Evolutionary conservation across 78 protist genomes (phyloP).

Genomic region (Blattamonas nauphoetae): DNA sequence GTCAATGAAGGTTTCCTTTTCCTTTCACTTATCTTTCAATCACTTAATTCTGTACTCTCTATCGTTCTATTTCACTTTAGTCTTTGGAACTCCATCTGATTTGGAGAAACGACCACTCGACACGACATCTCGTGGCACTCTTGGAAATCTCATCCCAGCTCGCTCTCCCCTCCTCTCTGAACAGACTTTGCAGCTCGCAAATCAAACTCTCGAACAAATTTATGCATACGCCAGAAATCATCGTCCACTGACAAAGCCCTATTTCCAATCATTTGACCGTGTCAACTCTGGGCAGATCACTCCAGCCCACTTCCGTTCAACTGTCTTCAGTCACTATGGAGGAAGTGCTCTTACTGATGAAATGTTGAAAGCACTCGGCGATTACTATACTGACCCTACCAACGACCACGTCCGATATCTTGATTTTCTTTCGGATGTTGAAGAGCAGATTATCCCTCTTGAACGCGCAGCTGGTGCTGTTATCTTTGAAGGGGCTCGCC

Average conservation of each 20-base stretch:
- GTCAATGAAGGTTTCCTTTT: neutral
- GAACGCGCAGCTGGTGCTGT: neutral
- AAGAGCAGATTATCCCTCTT: neutral
- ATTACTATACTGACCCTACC: neutral
- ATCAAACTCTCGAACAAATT: neutral
- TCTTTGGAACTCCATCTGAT: neutral
- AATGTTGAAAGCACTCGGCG: neutral
- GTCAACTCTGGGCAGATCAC: neutral
- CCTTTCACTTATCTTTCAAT: no score
- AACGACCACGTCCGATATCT: neutral
- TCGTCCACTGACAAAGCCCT: slow-evolving; percentile 7
- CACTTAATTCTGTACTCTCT: no score
- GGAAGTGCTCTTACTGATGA: neutral
- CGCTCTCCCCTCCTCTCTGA: neutral
- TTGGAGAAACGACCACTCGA: neutral
- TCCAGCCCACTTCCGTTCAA: neutral
- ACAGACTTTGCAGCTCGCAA: neutral
- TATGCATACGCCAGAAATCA: neutral
- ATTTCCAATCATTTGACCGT: neutral
- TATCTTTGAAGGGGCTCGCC: neutral
- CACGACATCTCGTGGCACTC: neutral
- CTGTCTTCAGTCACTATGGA: neutral
- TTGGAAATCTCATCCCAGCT: neutral
- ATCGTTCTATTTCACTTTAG: no score
- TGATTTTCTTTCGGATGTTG: neutral